Conservation (phyloP, 176 grass and related monocot species). For the Aegilops tauschii region DNA sequence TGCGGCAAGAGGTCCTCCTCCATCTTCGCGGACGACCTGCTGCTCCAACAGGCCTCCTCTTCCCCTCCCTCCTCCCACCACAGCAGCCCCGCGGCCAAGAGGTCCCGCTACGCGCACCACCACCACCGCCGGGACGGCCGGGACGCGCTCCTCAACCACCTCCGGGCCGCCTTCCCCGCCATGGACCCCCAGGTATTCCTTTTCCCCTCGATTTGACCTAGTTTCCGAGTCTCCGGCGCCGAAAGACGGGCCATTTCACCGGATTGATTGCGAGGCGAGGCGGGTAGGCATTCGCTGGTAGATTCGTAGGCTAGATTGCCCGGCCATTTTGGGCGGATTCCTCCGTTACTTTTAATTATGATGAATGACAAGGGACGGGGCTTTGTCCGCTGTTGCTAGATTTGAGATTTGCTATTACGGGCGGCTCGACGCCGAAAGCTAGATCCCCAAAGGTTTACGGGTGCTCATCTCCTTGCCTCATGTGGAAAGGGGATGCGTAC, state of each 20-base stretch:
- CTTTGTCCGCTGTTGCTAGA: not conserved
- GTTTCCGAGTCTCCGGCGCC: not conserved
- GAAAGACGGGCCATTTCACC: not conserved
- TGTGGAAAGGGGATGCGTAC: not conserved
- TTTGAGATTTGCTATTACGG: not conserved
- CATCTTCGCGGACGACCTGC: slow-evolving; percentile 90
- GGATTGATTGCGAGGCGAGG: not conserved
- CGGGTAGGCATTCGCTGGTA: not conserved
- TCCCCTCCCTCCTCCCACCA: slow-evolving; percentile 43
- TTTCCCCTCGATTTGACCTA: too few relatives aligned
- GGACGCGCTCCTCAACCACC: slow-evolving; percentile 45
- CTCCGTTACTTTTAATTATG: too few relatives aligned
- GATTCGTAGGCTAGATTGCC: not conserved
- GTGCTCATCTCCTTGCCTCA: not conserved
- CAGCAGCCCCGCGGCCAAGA: slow-evolving; percentile 42
- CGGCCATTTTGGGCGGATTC: not conserved
- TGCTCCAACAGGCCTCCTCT: slow-evolving; percentile 19
- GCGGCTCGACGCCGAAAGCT: not conserved
- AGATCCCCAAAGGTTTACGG: not conserved
- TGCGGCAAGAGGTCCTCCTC: slow-evolving; percentile 99
- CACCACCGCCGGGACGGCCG: slow-evolving; percentile 29
- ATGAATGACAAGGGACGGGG: not conserved
- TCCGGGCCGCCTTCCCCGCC: slow-evolving; percentile 53
- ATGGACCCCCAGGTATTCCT: slow-evolving; percentile 81
- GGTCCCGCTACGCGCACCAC: slow-evolving; percentile 55